These are phyloP conservation scores for Leccinum insolens DNA, from an alignment of 1,284 basidiomycete species.

Conservation along the genomic window DNA sequence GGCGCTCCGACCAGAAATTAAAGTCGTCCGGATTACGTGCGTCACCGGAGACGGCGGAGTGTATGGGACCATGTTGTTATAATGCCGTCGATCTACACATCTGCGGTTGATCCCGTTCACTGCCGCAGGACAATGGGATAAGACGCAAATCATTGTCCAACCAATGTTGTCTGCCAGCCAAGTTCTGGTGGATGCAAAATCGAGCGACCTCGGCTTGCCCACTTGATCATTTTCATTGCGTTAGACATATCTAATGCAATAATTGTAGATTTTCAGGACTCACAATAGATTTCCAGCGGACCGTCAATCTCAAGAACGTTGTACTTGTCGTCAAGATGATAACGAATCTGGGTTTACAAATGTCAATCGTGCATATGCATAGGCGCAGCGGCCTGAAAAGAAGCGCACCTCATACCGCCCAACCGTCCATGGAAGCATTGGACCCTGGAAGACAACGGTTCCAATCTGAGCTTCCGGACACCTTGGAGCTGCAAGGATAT, in stretches of 20 bases:
- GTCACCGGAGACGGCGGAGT: constrained; percentile 35
- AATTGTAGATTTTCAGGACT: constrained; percentile 30
- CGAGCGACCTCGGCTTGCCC: constrained; percentile 61
- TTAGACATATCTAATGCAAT: constrained; percentile 1
- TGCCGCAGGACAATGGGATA: constrained; percentile 74
- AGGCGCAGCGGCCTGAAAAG: not conserved
- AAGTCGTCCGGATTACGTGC: constrained; percentile 88
- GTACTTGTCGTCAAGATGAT: constrained; percentile 94
- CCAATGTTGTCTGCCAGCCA: constrained; percentile 78
- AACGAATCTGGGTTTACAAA: constrained; percentile 56
- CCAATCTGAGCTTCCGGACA: constrained; percentile 59
- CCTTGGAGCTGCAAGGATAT: constrained; percentile 39
- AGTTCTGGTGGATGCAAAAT: constrained; percentile 66
- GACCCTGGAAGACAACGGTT: constrained; percentile 74
- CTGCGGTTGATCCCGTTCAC: constrained; percentile 26
- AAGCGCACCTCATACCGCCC: constrained; percentile 60
- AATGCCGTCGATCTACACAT: constrained; percentile 16
- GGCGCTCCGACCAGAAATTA: constrained; percentile 87
- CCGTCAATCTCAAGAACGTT: constrained; percentile 89
- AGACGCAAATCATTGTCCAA: constrained; percentile 84
- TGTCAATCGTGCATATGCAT: constrained; percentile 5
- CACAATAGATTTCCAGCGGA: constrained; percentile 88
- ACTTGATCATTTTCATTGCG: constrained; percentile 49
- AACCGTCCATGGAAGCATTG: constrained; percentile 83
- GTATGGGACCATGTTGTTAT: constrained; percentile 21